Base-by-base conservation (phyloP, 163 green algal genomes). In the Prototheca wickerhamii region DNA sequence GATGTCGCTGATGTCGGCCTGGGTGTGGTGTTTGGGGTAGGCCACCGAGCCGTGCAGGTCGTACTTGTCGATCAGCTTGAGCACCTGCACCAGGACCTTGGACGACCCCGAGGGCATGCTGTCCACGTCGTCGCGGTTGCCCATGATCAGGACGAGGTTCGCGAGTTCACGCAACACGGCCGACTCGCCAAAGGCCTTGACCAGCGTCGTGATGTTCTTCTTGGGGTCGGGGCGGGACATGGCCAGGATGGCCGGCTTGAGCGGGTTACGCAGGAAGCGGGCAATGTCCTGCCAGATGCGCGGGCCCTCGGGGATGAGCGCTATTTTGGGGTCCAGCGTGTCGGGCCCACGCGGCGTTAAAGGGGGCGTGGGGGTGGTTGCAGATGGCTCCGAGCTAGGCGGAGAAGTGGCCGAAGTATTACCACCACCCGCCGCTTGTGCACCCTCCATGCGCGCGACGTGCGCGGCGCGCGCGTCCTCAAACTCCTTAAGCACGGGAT, bases 81-180 rank as follows among this genome's bases (percentile, higher is more conserved):
- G 79, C 63, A 98, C 87, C 25, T 84, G 61, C 2, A 75, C 79
- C 44, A 96, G 68, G 29, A 95, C 81, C 65, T 85, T 82, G 5
- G 79, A 66, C 35, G 67, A 85, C 63, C 84, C 84, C 3, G 65
- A 51, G 1, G 87, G 77, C 84, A 98, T 90, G 54, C 60, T 68
- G 57, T 96, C 87, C 57, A 98, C 95, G 50, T 80, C 75, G 70
- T 95, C 84, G 8, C 90, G 73, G 74, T 95, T 96, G 67, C 89
- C 89, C 87, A 96, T 91, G 62, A 95, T 69, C 18, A 96, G 77
- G 56, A 97, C 91, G 59, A 98, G 79, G 77, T 98, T 98, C 44
- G 88, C 85, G 29, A 97, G 76, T 52, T 95, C 78, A 2, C 86
- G 70, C 65, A 98, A 81, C 61, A 84, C 82, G 12, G 64, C 57